Evolutionary conservation across 345 rosid genomes (phyloP).

Genomic region (Cardamine resedifolia): DNA sequence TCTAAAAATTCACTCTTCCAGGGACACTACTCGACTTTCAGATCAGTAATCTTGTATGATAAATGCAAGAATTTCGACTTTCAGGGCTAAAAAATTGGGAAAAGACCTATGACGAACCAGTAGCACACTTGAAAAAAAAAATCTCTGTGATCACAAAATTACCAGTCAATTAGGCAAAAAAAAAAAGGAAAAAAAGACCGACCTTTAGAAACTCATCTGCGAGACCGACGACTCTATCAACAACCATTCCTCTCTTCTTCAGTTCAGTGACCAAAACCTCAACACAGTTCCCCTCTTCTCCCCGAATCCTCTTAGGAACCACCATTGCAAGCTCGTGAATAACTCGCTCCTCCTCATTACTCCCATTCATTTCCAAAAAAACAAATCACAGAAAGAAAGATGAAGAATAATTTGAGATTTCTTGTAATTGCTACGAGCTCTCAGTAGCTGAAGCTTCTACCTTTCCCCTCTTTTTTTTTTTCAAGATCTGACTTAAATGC

Average conservation of each 20-base stretch:
- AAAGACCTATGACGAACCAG: background rate
- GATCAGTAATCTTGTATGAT: background rate
- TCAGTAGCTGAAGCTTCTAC: constrained; percentile 17
- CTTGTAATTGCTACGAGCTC: background rate
- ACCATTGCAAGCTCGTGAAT: constrained; percentile 74
- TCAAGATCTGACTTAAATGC: constrained; percentile 31
- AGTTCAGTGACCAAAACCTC: constrained; percentile 67
- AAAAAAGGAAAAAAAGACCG: background rate
- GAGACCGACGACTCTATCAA: constrained; percentile 65
- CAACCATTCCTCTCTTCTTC: constrained; percentile 58
- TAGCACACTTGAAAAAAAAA: background rate
- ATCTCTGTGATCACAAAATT: background rate
- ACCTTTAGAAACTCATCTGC: constrained; percentile 83
- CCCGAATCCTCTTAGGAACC: constrained; percentile 55
- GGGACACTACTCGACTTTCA: background rate
- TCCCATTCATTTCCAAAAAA: constrained; percentile 51
- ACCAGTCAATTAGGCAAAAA: background rate
- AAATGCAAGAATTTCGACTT: constrained; percentile 2
- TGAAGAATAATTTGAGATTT: background rate
- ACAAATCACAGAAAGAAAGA: constrained; percentile 7
- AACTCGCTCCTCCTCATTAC: constrained; percentile 45
- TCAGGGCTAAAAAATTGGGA: background rate
- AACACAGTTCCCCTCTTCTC: constrained; percentile 56
- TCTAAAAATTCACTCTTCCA: background rate
- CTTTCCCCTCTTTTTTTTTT: background rate